Base-by-base conservation (phyloP, 2,329 filamentous ascomycete genomes). In the Aspergillus intermedius region DNA sequence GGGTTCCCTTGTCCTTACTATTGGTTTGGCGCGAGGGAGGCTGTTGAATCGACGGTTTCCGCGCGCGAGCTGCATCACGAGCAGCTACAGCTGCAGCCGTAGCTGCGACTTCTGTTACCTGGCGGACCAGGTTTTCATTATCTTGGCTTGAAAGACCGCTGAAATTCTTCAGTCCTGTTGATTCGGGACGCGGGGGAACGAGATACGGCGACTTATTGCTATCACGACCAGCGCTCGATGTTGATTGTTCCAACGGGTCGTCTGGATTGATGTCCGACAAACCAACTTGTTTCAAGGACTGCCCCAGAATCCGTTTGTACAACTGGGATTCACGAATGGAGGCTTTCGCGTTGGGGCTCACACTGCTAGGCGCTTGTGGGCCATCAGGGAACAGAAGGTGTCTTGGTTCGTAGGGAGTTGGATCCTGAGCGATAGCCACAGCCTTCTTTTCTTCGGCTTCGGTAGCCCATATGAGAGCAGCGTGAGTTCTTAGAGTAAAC, bases 401-500 rank as follows among this genome's bases (percentile, higher is more conserved):
- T 48, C 68, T 60, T 30, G 64, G 63, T 48, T 72, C 69, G 51
- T 64, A 61, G 4, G 61, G 53, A 37, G 58, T 55, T 43, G 65
- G 53, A 32, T 70, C 68, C 17, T 54, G 49, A 19, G 56, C 53
- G 44, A 57, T 49, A 52, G 63, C 54, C 30, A 54, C 48, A 5
- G 80, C 75, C 60, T 82, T 84, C 71, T 89, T 91, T 69, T 91
- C 87, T 35, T 91, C 87, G 2, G 78, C 66, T 53, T 96, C 91
- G 7, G 80, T 86, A 60, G 90, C 93, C 93, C 93, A 98, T 56
- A 98, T 98, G 42, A 96, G 87, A 4, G 94, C 91, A 3, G 93
- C 93, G 65, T 98, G 93, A 0, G 93, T 98, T 54, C 93, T 81
- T 17, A 98, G 79, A 1, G 93, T 98, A 69, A 98, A 98, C 78